Evolutionary conservation across 1,284 basidiomycete species (phyloP), one percentile per base, ranked within the genome.

Genomic region (Puccinia coronata): DNA sequence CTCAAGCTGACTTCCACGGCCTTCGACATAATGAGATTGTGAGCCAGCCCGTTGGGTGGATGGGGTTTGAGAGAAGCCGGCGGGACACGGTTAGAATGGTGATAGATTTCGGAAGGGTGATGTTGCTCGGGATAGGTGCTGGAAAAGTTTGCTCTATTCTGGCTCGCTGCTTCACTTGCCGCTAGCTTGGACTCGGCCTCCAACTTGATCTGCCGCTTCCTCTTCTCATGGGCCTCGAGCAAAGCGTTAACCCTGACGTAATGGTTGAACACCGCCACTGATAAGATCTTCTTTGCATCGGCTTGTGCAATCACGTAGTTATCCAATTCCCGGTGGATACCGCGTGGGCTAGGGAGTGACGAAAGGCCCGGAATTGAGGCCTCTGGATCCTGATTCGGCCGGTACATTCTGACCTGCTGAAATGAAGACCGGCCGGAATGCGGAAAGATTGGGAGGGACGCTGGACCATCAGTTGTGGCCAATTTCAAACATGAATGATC

Each of bases 231-330:
- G 20, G 41, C 55, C 31, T 76, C 73, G 11, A 25, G 18, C 31
- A 76, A 31, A 51, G 73, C 57, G n/a, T 65, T 61, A 28, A 76
- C 34, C 23, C 85, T 82, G 14, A 84, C 61, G 65, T 84, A 85
- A 72, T 85, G 85, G 65, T 85, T 85, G 83, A 82, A 84, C 3
- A 85, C 83, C 0, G 84, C 84, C 8, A 85, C 85, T 18, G 84
- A 82, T 11, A 85, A 81, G 34, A 83, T 82, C 53, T 84, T 84
- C 47, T 85, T 85, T 18, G 85, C 85, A 9, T 81, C 69, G 0
- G 82, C 81, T 71, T 85, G 85, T 8, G 84, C 84, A 5, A 85
- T 83, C 8, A 85, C 84, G 78, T 84, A 85, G 12, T 74, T 71
- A 77, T 85, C 84, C 25, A 85, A 83, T 71, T 85, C 83, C 34